These are phyloP conservation scores for Verticillium isaacii DNA, from an alignment of 2,329 filamentous ascomycete species.

Conservation along the genomic window DNA sequence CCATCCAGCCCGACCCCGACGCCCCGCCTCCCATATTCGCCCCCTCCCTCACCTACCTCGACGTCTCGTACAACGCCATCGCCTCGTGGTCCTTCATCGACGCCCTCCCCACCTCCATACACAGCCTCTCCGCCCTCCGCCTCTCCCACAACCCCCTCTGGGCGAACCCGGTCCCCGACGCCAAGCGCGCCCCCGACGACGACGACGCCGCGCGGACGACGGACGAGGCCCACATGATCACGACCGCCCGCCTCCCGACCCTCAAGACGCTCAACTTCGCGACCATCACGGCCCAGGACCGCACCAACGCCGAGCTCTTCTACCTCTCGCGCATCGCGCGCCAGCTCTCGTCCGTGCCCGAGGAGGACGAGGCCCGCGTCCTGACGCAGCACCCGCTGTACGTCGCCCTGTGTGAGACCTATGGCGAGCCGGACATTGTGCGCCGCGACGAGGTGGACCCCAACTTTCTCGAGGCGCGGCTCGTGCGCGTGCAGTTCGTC, in stretches of 20 bases:
- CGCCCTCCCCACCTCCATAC: conserved; percentile 60
- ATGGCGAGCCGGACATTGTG: conserved; percentile 66
- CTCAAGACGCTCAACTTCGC: conserved; percentile 72
- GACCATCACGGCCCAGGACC: conserved; percentile 65
- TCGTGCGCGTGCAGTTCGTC: conserved; percentile 60
- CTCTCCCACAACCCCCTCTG: conserved; percentile 86
- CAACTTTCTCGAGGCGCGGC: conserved; percentile 73
- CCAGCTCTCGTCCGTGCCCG: conserved; percentile 60
- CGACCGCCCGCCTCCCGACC: conserved; percentile 66
- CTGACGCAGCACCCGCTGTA: conserved; percentile 67
- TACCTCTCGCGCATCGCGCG: conserved; percentile 81
- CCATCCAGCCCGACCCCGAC: conserved; percentile 25
- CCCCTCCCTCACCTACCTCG: conserved; percentile 55
- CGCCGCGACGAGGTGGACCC: conserved; percentile 60
- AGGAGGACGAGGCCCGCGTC: conserved; percentile 48
- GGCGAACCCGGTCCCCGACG: conserved; percentile 41
- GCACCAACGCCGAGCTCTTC: conserved; percentile 86
- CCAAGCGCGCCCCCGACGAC: conserved; percentile 41
- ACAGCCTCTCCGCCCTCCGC: conserved; percentile 68
- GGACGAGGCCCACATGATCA: conserved; percentile 87
- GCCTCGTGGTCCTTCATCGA: conserved; percentile 71
- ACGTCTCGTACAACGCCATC: conserved; percentile 69
- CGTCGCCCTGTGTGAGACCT: conserved; percentile 64
- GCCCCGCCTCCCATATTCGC: conserved; percentile 43
- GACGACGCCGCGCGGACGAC: conserved; percentile 43